These are phyloP conservation scores for Yamadazyma spencermartinsiae DNA, from an alignment of 1,139 yeast species.

Conservation along the genomic window DNA sequence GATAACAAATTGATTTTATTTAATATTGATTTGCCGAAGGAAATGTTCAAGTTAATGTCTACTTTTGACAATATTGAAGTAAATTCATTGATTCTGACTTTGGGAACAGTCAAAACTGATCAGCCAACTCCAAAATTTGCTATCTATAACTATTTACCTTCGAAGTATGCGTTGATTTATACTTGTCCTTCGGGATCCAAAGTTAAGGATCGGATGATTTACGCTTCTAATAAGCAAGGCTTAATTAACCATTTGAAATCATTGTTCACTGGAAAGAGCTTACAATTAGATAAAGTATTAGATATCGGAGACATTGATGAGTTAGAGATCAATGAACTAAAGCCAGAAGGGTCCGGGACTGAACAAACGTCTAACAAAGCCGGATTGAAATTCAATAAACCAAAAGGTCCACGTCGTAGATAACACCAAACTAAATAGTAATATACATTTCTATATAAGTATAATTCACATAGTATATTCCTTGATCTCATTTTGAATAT, in stretches of 20 bases:
- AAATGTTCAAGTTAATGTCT: conserved; percentile 26
- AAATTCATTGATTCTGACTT: conserved; percentile 22
- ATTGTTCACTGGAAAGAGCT: conserved; percentile 23
- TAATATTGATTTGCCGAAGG: conserved; percentile 31
- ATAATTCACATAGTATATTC: conserved; percentile 5
- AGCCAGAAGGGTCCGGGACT: conserved; percentile 17
- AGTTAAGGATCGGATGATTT: conserved; percentile 89
- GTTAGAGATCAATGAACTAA: conserved; percentile 45
- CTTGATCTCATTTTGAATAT: conserved; percentile 21
- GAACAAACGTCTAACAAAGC: conserved; percentile 16
- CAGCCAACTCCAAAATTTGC: conserved; percentile 51
- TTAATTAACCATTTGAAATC: conserved; percentile 52
- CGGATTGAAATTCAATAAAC: conserved; percentile 46
- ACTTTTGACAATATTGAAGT: conserved; percentile 18
- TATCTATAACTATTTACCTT: conserved; percentile 43
- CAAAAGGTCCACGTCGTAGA: conserved; percentile 57
- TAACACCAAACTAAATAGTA: no score
- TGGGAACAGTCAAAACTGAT: conserved; percentile 17
- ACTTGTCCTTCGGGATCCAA: conserved; percentile 90
- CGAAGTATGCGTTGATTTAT: conserved; percentile 60
- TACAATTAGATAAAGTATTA: conserved; percentile 38
- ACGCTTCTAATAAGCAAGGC: conserved; percentile 80
- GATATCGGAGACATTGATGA: conserved; percentile 75
- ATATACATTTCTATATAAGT: neutral
- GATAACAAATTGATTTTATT: conserved; percentile 27